Base-by-base conservation (phyloP, 306 rosid genomes). In the Ormosia emarginata region DNA sequence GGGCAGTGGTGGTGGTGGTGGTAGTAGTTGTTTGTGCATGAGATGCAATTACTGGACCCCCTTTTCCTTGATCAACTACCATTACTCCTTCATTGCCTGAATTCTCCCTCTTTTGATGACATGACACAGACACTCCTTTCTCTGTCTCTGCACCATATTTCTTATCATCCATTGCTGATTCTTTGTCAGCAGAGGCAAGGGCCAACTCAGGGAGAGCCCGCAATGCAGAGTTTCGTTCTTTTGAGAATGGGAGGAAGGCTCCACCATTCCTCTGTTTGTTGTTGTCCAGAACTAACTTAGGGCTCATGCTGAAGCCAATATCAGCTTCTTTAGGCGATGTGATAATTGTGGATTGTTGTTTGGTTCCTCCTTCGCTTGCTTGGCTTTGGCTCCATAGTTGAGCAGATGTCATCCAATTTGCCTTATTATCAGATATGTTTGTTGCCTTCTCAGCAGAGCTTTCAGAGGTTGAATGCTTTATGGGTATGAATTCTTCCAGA, bases 381-480 rank as follows among this genome's bases (percentile, higher is more conserved):
- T 96, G 99, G 87, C 99, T 96, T 88, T 96, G 99, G 87, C 99
- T 96, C 99, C 99, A 96, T 43, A 96, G 87, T 66, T 96, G 99
- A 32, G 96, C 99, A 18, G 97, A 84, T 53, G 91, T 94, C 99
- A 96, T 96, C 99, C 99, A 96, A 49, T 91, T 96, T 49, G 99
- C 97, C 86, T 92, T 96, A 53, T 92, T 96, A 58, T 96, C 97
- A 15, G 92, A 89, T 44, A 85, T 56, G 82, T 82, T 91, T 34
- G 89, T 57, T 17, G 77, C 39, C 24, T 86, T 90, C 64, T 93
- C 96, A 6, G 89, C 96, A 6, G 89, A 73, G 81, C 68, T 84
- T 79, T 95, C 98, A 8, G 94, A 76, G 64, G 78, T 58, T 75
- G 91, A 63, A 47, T 91, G 89, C 69, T 94, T 96, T 10, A 94